Evolutionary conservation across 768 basidiomycete species (phyloP).

Genomic region (Leccinum olivaceopallidum): DNA sequence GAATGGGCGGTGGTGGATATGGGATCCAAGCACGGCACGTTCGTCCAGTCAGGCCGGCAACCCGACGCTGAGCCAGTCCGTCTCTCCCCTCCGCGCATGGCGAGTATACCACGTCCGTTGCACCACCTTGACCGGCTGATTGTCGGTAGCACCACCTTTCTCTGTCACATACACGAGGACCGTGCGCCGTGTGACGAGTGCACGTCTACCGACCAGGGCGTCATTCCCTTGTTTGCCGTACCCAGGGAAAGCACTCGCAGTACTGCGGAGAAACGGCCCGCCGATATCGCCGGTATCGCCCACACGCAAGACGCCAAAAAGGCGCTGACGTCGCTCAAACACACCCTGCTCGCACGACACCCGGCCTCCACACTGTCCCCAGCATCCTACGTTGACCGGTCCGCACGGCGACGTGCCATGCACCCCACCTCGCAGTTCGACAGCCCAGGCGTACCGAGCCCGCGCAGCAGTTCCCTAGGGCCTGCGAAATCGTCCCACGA

Average conservation of each 20-base stretch:
- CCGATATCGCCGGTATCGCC: conserved; percentile 9
- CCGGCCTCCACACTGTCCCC: conserved; percentile 15
- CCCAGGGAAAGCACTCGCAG: conserved; percentile 14
- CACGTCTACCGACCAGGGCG: conserved; percentile 46
- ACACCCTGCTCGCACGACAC: conserved; percentile 55
- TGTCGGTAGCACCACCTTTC: conserved; percentile 70
- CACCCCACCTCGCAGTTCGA: conserved; percentile 52
- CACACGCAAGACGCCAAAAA: conserved; percentile 50
- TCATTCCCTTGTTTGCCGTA: conserved; percentile 55
- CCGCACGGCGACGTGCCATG: conserved; percentile 66
- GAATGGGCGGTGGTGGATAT: conserved; percentile 82
- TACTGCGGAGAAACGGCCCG: conserved; percentile 24
- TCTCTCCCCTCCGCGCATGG: conserved; percentile 62
- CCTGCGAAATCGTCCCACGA: conserved; percentile 11
- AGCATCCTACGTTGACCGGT: conserved; percentile 60
- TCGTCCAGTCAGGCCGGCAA: conserved; percentile 39
- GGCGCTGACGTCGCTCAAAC: conserved; percentile 65
- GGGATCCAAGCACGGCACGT: conserved; percentile 86
- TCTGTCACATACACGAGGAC: conserved; percentile 67
- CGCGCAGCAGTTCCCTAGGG: conserved; percentile 25
- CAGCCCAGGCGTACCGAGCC: conserved; percentile 46
- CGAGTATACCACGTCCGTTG: conserved; percentile 67
- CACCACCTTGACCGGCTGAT: conserved; percentile 64
- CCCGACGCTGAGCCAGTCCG: conserved; percentile 39
- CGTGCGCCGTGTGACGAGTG: conserved; percentile 65